These are phyloP conservation scores for Scortechinia acanthostroma DNA, from an alignment of 2,329 filamentous ascomycete genomes.

Conservation along the genomic window DNA sequence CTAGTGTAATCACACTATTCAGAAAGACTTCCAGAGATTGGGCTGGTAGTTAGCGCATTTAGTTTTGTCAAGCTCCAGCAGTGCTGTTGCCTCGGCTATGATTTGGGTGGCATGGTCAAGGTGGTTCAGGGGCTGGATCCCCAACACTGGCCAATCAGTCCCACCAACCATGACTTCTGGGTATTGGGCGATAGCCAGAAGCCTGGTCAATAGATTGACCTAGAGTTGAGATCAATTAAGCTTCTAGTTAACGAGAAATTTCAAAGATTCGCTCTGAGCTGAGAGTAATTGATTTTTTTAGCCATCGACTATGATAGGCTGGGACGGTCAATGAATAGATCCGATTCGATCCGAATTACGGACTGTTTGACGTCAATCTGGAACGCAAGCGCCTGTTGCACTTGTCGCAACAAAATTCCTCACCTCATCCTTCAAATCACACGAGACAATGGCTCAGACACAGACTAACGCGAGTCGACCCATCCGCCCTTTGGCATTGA, in stretches of 20 bases:
- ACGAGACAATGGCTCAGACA: too few species aligned
- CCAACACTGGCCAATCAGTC: neutral
- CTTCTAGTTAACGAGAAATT: neutral
- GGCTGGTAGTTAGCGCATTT: neutral
- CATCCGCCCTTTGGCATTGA: too few species aligned
- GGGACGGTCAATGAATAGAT: too few species aligned
- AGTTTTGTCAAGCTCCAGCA: neutral
- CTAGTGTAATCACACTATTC: neutral
- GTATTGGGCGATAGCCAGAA: neutral
- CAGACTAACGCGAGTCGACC: too few species aligned
- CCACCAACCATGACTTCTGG: neutral
- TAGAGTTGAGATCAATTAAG: conserved; percentile 1
- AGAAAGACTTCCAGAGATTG: neutral
- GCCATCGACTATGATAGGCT: too few species aligned
- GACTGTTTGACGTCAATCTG: too few species aligned
- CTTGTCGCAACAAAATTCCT: too few species aligned
- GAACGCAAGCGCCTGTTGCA: too few species aligned
- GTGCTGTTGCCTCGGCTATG: neutral
- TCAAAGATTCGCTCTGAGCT: neutral
- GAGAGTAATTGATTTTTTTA: neutral
- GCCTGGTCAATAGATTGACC: neutral
- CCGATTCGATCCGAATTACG: too few species aligned
- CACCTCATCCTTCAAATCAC: too few species aligned
- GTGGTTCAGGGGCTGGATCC: neutral
- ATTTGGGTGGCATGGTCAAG: too few species aligned